A percentile compares a stretch with the other conserved stretches of the same genome.
Conservation (phyloP, 352 stramenopile genomes). For the Peronospora farinosa region DNA sequence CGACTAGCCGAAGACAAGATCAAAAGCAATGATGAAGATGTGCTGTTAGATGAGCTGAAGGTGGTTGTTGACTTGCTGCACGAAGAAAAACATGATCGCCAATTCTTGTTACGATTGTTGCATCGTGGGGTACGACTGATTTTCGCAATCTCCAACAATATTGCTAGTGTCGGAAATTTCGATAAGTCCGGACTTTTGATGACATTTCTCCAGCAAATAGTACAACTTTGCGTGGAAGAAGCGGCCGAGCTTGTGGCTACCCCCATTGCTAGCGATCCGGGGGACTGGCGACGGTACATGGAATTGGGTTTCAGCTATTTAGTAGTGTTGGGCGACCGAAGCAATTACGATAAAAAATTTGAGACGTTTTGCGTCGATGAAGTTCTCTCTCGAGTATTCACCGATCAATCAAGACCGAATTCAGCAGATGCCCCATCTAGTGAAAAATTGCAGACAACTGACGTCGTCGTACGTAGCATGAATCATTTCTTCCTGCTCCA, state of each 20-base stretch:
- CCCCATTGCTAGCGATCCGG: neutral
- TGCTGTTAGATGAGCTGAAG: constrained; percentile 56
- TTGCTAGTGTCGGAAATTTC: constrained; percentile 1
- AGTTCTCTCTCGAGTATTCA: constrained; percentile 22
- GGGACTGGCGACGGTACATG: constrained; percentile 27
- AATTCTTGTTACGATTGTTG: constrained; percentile 49
- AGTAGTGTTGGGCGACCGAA: constrained; percentile 32
- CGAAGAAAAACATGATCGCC: constrained; percentile 47
- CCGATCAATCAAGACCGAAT: constrained; percentile 1
- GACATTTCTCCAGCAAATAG: constrained; percentile 35
- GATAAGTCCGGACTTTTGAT: constrained; percentile 5
- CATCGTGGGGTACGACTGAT: constrained; percentile 54
- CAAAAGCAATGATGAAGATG: constrained; percentile 28
- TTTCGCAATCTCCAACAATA: constrained; percentile 19
- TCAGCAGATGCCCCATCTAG: neutral
- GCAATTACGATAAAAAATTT: constrained; percentile 22
- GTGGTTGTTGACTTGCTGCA: constrained; percentile 61
- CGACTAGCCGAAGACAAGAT: constrained; percentile 28
- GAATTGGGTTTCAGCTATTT: constrained; percentile 49
- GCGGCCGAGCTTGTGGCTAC: constrained; percentile 7
- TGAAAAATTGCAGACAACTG: constrained; percentile 6
- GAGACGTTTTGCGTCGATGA: constrained; percentile 37
- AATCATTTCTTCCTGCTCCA: constrained; percentile 48
- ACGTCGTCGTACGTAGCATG: constrained; percentile 24
- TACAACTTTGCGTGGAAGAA: constrained; percentile 33